phyloP scores from a whole-genome alignment of 2,329 filamentous ascomycete species.

The Epichloe glyceriae region DNA sequence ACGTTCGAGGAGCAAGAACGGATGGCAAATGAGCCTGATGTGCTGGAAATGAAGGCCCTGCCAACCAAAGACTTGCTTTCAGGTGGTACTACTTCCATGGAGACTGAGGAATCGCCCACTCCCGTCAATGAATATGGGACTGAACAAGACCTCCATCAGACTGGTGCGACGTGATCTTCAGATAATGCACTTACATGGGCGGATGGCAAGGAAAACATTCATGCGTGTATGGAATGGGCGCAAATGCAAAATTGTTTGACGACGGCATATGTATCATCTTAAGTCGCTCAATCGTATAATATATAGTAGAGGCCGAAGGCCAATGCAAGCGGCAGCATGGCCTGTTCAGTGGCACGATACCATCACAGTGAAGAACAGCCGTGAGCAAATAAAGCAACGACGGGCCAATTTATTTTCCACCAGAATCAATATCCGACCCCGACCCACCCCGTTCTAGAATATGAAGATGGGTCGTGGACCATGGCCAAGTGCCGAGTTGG shows the following conservation, averaged over 20 bases:
- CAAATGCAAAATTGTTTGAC: background rate
- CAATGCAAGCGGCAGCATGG: no score
- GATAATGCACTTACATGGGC: background rate
- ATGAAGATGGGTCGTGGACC: background rate
- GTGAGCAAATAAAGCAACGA: background rate
- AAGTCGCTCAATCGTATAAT: no score
- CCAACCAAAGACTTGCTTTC: constrained; percentile 18
- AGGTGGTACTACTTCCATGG: background rate
- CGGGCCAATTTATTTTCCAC: background rate
- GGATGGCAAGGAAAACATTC: background rate
- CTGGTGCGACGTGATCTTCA: background rate
- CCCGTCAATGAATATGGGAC: background rate
- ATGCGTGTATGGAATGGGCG: background rate
- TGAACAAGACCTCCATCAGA: background rate
- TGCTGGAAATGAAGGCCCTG: constrained; percentile 33
- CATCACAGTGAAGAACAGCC: no score
- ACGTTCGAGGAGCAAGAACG: constrained; percentile 44
- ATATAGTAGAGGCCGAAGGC: no score
- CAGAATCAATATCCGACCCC: background rate
- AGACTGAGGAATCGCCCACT: background rate
- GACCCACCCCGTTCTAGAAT: background rate
- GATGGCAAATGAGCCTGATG: constrained; percentile 32
- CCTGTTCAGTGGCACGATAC: no score
- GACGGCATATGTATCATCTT: no score
- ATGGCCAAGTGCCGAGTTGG: background rate